phyloP scores from a whole-genome alignment of 495 filamentous ascomycete genomes.

The Podospora anserina region DNA sequence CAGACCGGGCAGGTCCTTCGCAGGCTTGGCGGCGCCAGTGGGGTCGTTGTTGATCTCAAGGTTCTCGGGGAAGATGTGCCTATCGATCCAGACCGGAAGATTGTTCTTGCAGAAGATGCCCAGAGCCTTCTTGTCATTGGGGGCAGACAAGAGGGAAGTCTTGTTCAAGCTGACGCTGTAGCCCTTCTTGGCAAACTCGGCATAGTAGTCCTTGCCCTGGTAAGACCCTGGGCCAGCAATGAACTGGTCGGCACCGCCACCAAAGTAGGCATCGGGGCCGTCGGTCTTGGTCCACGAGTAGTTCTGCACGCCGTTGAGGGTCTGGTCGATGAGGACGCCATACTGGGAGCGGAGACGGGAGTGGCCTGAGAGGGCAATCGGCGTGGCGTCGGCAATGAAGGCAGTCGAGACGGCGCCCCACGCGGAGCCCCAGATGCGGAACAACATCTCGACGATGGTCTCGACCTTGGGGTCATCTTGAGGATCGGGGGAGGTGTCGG shows the following conservation, averaged over 20 bases:
- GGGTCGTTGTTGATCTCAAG: conserved; percentile 60
- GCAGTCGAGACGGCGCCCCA: conserved; percentile 62
- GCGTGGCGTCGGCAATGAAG: conserved; percentile 70
- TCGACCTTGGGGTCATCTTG: conserved; percentile 78
- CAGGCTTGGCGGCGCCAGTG: conserved; percentile 53
- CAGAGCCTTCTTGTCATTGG: conserved; percentile 56
- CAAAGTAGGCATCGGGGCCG: conserved; percentile 70
- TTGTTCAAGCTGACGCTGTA: conserved; percentile 66
- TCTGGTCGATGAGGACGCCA: conserved; percentile 60
- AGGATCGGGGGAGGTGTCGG: conserved; percentile 59
- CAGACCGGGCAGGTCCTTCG: conserved; percentile 65
- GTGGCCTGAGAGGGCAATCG: conserved; percentile 64
- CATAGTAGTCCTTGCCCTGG: conserved; percentile 62
- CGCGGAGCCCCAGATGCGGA: conserved; percentile 53
- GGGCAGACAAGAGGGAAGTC: conserved; percentile 52
- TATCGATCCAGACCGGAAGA: conserved; percentile 68
- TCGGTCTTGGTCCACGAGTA: conserved; percentile 66
- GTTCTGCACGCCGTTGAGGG: conserved; percentile 55
- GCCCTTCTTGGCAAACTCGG: conserved; percentile 59
- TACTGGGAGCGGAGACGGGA: conserved; percentile 60
- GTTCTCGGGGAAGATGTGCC: conserved; percentile 66
- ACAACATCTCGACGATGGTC: conserved; percentile 68
- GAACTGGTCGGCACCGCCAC: conserved; percentile 72
- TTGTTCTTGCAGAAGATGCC: conserved; percentile 66
- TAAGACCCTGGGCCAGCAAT: conserved; percentile 53